phyloP scores from a whole-genome alignment of 345 rosid genomes.

The Cardiospermum halicacabum region DNA sequence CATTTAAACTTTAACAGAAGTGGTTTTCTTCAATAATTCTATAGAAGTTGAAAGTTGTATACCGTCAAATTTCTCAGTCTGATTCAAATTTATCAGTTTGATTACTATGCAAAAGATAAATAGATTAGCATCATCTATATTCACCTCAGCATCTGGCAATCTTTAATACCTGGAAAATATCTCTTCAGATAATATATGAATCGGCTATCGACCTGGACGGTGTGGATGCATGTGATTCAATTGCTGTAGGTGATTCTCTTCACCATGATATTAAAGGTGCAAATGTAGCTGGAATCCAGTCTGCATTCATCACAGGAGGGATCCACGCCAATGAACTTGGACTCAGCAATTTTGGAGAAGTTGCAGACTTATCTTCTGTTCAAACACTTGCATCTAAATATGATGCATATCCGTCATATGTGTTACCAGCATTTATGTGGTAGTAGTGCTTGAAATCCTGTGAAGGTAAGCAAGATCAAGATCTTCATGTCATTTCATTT shows the following conservation, averaged over 20 bases:
- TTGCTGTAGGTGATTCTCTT: conserved; percentile 87
- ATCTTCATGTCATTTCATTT: background rate
- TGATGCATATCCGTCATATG: conserved; percentile 59
- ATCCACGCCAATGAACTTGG: conserved; percentile 82
- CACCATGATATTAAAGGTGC: conserved; percentile 93
- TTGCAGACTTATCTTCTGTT: conserved; percentile 51
- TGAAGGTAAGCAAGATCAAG: conserved; percentile 11
- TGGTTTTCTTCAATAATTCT: too few relatives aligned
- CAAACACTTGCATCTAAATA: conserved; percentile 52
- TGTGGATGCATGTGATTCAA: conserved; percentile 47
- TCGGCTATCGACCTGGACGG: conserved; percentile 72
- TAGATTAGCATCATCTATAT: too few relatives aligned
- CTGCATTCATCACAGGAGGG: conserved; percentile 67
- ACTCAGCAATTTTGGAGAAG: conserved; percentile 52
- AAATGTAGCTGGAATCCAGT: conserved; percentile 72
- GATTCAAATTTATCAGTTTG: background rate
- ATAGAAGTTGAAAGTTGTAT: background rate
- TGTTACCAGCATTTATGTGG: conserved; percentile 73
- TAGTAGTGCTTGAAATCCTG: conserved; percentile 28
- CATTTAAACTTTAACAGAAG: too few relatives aligned
- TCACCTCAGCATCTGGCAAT: too few relatives aligned
- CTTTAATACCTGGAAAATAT: background rate
- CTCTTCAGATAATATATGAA: conserved; percentile 67
- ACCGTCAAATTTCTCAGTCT: background rate
- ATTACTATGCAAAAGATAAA: background rate